Conservation (phyloP, 805 yeast species). For the Zygoascus ofunaensis region DNA sequence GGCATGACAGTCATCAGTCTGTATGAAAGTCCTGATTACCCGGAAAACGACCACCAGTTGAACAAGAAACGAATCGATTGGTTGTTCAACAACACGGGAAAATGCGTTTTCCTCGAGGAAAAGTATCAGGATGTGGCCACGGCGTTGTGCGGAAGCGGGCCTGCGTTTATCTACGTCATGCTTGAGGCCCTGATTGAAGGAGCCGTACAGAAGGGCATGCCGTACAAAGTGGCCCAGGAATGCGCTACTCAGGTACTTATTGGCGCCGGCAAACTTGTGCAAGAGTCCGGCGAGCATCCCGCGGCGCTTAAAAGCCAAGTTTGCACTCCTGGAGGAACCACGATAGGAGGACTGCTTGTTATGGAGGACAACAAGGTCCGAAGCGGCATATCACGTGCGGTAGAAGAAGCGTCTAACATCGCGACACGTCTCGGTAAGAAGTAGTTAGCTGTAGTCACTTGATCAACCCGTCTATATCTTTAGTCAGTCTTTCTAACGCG, state of each 20-base stretch:
- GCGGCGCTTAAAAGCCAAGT: slow-evolving; percentile 78
- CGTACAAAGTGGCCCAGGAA: slow-evolving; percentile 68
- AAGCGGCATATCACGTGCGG: slow-evolving; percentile 77
- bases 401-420: slow-evolving; percentile 84
- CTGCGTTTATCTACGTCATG: slow-evolving; percentile 84
- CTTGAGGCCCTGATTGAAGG: slow-evolving; percentile 91
- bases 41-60: too few species aligned
- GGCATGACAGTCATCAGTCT: slow-evolving; percentile 87
- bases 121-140: slow-evolving; percentile 96
- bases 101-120: slow-evolving; percentile 43
- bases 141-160: slow-evolving; percentile 91
- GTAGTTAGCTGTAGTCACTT: background rate
- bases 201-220: slow-evolving; percentile 90
- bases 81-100: slow-evolving; percentile 36
- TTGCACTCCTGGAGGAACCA: slow-evolving; percentile 97
- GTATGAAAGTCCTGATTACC: too few species aligned
- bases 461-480: background rate
- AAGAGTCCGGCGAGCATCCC: slow-evolving; percentile 76
- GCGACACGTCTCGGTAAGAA: slow-evolving; percentile 33
- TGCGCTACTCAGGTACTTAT: slow-evolving; percentile 91
- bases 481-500: background rate
- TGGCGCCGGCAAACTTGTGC: slow-evolving; percentile 88
- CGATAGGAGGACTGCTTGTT: slow-evolving; percentile 87
- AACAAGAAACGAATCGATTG: slow-evolving; percentile 29
- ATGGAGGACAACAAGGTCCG: slow-evolving; percentile 90